phyloP scores from a whole-genome alignment of 1,284 basidiomycete genomes.

The Hymenochaete sp. region DNA sequence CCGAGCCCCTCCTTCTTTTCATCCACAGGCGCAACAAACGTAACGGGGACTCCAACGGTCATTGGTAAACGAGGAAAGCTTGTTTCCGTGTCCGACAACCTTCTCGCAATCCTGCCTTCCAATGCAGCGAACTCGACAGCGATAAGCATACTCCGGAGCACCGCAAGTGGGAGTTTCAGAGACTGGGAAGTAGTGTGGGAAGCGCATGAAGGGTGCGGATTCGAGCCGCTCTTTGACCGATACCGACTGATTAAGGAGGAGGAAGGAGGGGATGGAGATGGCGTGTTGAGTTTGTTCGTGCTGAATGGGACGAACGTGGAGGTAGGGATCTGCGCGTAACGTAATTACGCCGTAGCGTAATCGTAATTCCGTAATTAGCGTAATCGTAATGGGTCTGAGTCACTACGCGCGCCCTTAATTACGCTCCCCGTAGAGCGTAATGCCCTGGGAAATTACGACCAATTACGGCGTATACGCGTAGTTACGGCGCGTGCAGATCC shows the following conservation, averaged over 20 bases:
- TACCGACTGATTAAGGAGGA: constrained; percentile 24
- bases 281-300: constrained; percentile 31
- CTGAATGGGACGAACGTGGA: constrained; percentile 30
- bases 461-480: too few species aligned
- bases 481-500: too few species aligned
- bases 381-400: too few species aligned
- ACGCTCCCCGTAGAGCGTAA: too few species aligned
- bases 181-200: constrained; percentile 34
- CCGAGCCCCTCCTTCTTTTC: constrained; percentile 22
- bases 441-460: too few species aligned
- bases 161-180: constrained; percentile 29
- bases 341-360: too few species aligned
- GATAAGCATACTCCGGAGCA: constrained; percentile 30
- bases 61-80: constrained; percentile 37
- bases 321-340: too few species aligned
- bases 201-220: constrained; percentile 26
- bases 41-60: constrained; percentile 33
- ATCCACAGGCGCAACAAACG: constrained; percentile 28
- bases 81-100: constrained; percentile 22
- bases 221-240: constrained; percentile 34
- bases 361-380: too few species aligned
- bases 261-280: constrained; percentile 24
- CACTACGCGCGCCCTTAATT: too few species aligned
- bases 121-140: constrained; percentile 32
- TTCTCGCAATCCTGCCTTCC: constrained; percentile 32